Evolutionary conservation across 169 alveolate genomes (phyloP).

Genomic region (Blepharisma undulans): DNA sequence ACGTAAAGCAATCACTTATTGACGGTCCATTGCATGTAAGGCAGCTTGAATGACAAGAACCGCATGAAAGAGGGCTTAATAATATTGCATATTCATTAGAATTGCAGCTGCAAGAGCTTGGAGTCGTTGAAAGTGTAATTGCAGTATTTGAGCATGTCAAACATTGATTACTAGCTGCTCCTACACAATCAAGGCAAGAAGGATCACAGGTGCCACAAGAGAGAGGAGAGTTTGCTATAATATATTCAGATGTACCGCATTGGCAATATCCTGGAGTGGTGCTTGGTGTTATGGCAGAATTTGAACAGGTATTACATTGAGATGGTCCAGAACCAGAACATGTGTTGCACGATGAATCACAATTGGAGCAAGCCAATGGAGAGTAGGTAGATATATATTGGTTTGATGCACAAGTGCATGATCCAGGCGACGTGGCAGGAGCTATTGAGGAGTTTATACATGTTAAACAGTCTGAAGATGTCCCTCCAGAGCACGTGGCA

Average conservation of each 20-base stretch:
- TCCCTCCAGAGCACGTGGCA: background rate
- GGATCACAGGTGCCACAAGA: background rate
- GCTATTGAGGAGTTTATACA: background rate
- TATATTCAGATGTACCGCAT: background rate
- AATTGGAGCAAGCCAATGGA: background rate
- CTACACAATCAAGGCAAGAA: background rate
- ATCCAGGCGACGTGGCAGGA: background rate
- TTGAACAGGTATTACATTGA: background rate
- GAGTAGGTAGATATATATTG: background rate
- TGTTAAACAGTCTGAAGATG: background rate
- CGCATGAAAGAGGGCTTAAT: background rate
- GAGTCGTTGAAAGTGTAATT: background rate
- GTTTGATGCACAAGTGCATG: background rate
- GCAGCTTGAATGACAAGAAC: background rate
- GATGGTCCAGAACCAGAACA: background rate
- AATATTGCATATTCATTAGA: background rate
- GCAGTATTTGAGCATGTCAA: background rate
- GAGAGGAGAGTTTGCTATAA: background rate
- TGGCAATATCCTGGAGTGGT: background rate
- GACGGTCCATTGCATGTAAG: background rate
- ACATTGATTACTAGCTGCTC: background rate
- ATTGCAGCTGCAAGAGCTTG: background rate
- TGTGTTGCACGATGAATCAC: background rate
- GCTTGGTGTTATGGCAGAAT: background rate
- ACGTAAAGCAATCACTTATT: background rate